Conservation (phyloP, 495 filamentous ascomycete genomes). For the Trichoderma parareesei region DNA sequence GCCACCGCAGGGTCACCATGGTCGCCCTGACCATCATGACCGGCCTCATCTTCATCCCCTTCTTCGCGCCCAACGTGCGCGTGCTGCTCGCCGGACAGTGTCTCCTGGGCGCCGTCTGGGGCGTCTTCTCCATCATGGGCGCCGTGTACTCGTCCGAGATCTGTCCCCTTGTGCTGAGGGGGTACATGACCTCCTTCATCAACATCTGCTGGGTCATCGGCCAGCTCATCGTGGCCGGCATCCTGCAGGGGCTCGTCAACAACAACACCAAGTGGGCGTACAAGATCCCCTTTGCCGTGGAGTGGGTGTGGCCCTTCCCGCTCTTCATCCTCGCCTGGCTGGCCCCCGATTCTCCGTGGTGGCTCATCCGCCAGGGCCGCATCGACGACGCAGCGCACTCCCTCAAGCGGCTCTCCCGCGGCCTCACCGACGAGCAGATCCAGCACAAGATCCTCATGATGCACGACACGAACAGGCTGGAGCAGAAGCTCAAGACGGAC, state of each 20-base stretch:
- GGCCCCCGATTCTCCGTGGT: conserved; percentile 41
- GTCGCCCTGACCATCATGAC: conserved; percentile 30
- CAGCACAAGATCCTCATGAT: conserved; percentile 49
- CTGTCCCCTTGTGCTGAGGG: conserved; percentile 33
- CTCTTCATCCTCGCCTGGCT: conserved; percentile 3
- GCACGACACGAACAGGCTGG: conserved; percentile 55
- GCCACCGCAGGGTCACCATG: conserved; percentile 33
- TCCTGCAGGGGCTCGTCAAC: conserved; percentile 42
- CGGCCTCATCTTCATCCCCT: conserved; percentile 35
- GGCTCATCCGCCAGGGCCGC: conserved; percentile 32
- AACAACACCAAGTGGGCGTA: conserved; percentile 51
- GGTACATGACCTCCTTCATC: conserved; percentile 34
- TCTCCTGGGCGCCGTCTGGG: conserved; percentile 39
- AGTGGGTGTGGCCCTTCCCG: conserved; percentile 34
- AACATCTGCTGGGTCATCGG: conserved; percentile 39
- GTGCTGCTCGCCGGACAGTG: conserved; percentile 35
- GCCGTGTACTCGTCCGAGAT: conserved; percentile 35
- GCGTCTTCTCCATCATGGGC: conserved; percentile 37
- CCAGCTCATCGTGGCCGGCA: conserved; percentile 31
- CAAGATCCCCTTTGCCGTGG: conserved; percentile 43
- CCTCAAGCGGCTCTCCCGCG: conserved; percentile 16
- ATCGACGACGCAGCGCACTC: conserved; percentile 29
- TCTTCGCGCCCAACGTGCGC: conserved; percentile 30
- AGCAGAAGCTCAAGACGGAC: conserved; percentile 45
- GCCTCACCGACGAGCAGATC: neutral